Base-by-base conservation (phyloP, 257 asterid species). In the Salvia rosmarinus region DNA sequence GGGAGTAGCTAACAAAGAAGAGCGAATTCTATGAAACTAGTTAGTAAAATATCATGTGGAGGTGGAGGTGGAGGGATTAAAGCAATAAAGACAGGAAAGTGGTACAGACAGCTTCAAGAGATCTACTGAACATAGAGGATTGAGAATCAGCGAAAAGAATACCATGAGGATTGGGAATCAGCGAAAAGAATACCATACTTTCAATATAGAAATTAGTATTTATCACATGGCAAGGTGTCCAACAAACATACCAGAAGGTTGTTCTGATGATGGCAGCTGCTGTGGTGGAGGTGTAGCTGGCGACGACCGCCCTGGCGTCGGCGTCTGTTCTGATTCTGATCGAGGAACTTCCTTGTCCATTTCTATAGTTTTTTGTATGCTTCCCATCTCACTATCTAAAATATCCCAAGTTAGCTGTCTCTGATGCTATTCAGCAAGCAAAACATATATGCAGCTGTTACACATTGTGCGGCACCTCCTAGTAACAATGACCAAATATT, bases 301-400 rank as follows among this genome's bases (percentile, higher is more conserved):
- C 9, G 83, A 67, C 1, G 82, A 76, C 59, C 68, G 80, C 60
- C 75, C 77, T 47, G 67, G 74, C 71, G 58, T 61, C 70, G 81
- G 73, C n/a, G 61, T 68, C 65, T 75, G 35, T 62, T 74, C 82
- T 37, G 77, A 72, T 43, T 67, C 77, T 11, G 76, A 40, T 70
- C 68, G 88, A 73, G 72, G 81, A 47, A 64, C 63, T 68, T 79
- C 83, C 44, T 76, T 76, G 57, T 73, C 82, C 68, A 67, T 75
- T 71, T 57, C 68, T 40, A 64, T 6, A 28, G 52, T 75, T 47
- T 64, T 78, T 30, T 64, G 80, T 69, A 79, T 81, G 80, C 73
- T 70, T 60, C 20, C 85, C 79, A 77, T 79, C 69, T 89, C 85
- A 62, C 67, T 67, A 40, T 73, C 91, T 87, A 65, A 40, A 67